Base-by-base conservation (phyloP, 495 filamentous ascomycete genomes). In the Hyaloscypha bicolor region DNA sequence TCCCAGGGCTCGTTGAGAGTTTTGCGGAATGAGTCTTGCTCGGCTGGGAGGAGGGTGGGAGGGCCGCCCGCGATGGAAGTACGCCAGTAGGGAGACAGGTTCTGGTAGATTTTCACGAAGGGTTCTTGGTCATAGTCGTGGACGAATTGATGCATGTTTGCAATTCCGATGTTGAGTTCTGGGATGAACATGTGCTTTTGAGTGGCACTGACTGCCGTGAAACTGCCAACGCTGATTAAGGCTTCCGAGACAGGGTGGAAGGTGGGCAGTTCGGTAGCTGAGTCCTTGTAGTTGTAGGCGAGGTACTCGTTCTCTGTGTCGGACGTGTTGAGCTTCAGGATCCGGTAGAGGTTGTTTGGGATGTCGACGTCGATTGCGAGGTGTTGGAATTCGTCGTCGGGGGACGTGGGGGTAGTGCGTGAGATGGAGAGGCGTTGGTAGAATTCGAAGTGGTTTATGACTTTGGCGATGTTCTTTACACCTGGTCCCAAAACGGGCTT, bases 101-200 rank as follows among this genome's bases (percentile, higher is more conserved):
- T 48, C 42, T 48, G 42, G 42, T 48, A 48, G 42, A 48, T 48
- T 48, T 48, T 48, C 19, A 64, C 22, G 62, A 69, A 64, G 12
- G 66, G 66, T 29, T 69, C 55, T 8, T 59, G 37, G 9, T 55
- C 31, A 1, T 14, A 19, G 12, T n/a, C 35, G 5, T 60, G 11
- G 22, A 63, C 8, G 53, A 64, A 69, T 4, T 3, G 4, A 45
- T 60, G 14, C 39, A 69, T 69, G 19, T 64, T 60, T 14, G 55
- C 35, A n/a, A 69, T 69, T 6, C 22, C n/a, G 31, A 64, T 25
- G 31, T 60, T 37, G 0, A 64, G 42, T 9, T 55, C 55, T 8
- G 61, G 66, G 39, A 69, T 69, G n/a, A 53, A 11, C 61, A 64
- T 64, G 53, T 69, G 64, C 19, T 21, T 29, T 1, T 35, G 19